Conservation (phyloP, 257 asterid species). For the Scutellaria barbata region DNA sequence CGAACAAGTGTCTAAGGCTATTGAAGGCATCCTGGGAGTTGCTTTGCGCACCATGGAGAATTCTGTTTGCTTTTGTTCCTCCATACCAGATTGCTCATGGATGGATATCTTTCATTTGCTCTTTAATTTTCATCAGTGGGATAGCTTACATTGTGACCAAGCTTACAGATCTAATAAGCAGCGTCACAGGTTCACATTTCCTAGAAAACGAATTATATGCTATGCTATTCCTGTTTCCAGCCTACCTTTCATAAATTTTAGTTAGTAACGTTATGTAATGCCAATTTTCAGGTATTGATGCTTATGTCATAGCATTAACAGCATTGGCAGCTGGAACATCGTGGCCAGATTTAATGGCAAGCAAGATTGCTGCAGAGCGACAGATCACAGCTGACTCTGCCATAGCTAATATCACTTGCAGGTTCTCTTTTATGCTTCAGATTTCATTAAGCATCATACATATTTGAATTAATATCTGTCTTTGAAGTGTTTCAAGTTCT, state of each 20-base stretch:
- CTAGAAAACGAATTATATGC: not conserved
- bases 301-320: slow-evolving; percentile 80
- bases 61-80: slow-evolving; percentile 87
- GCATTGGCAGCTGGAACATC: slow-evolving; percentile 96
- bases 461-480: not conserved
- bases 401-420: slow-evolving; percentile 96
- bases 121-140: slow-evolving; percentile 81
- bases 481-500: not conserved
- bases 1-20: slow-evolving; percentile 48
- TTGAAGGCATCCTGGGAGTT: slow-evolving; percentile 64
- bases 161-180: slow-evolving; percentile 85
- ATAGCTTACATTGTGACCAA: slow-evolving; percentile 83
- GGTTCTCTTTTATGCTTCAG: slow-evolving; percentile 46
- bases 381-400: slow-evolving; percentile 96
- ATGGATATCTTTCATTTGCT: slow-evolving; percentile 84
- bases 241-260: not conserved
- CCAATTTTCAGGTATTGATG: slow-evolving; percentile 66
- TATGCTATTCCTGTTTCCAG: slow-evolving; percentile 12
- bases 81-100: slow-evolving; percentile 94
- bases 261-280: not conserved
- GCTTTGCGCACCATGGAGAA: slow-evolving; percentile 83
- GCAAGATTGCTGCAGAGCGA: slow-evolving; percentile 97
- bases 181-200: slow-evolving; percentile 71
- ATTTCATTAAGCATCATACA: slow-evolving; percentile 10
- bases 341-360: slow-evolving; percentile 97